These are phyloP conservation scores for Salix koriyanagi DNA, from an alignment of 345 rosid species.

Conservation along the genomic window DNA sequence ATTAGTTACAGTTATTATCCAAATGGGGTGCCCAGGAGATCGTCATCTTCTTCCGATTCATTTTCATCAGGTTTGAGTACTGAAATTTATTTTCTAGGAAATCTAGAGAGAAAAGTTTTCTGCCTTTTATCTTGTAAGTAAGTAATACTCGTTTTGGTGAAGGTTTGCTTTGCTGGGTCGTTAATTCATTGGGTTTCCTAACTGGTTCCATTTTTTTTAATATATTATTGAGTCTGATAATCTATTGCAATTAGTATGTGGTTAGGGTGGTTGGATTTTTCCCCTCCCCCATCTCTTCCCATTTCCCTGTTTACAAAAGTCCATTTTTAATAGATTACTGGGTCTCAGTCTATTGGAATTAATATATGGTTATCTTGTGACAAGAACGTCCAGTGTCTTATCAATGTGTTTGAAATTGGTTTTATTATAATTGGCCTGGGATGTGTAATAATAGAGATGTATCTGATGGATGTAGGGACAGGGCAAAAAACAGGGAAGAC, in stretches of 20 bases:
- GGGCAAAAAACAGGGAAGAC: constrained; percentile 78
- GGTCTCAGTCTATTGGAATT: background rate
- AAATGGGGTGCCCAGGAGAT: constrained; percentile 68
- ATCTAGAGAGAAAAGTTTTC: background rate
- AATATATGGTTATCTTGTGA: background rate
- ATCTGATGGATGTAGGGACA: constrained; percentile 35
- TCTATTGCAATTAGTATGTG: too few species aligned
- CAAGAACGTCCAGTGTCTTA: background rate
- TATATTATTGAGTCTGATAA: too few species aligned
- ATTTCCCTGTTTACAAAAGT: background rate
- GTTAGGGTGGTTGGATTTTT: background rate
- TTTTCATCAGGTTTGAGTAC: constrained; percentile 41
- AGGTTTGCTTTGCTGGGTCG: background rate
- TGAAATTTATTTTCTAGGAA: background rate
- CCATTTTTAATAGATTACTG: background rate
- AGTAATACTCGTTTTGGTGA: background rate
- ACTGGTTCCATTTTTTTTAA: too few species aligned
- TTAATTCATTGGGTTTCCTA: background rate
- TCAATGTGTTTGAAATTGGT: background rate
- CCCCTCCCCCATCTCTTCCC: background rate
- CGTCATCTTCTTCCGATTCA: constrained; percentile 43
- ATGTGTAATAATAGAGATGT: background rate
- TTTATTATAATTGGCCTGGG: background rate
- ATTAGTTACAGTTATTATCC: constrained; percentile 74
- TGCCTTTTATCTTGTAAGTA: background rate